Base-by-base conservation (phyloP, 2,329 filamentous ascomycete genomes). In the Neodidymelliopsis sp. region DNA sequence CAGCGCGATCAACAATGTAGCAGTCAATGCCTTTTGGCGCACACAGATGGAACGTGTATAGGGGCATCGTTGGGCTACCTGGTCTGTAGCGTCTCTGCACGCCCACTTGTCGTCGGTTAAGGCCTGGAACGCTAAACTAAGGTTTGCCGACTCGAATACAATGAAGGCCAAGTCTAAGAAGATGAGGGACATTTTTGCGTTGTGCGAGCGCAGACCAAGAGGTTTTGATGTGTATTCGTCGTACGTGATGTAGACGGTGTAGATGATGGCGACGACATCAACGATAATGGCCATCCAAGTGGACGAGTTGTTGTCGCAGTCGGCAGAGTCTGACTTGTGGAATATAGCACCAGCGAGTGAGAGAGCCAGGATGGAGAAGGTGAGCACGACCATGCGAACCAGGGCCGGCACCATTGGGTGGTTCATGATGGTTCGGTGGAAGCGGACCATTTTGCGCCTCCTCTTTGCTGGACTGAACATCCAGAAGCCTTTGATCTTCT, bases 151-250 rank as follows among this genome's bases (percentile, higher is more conserved):
- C 72, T 96, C 93, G 77, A 99, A 96, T 30, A 97, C 92, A 66
- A 99, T 96, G 71, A 99, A 99, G 65, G 97, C 87, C 3, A 99
- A 81, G 74, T 99, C 94, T 48, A 96, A 83, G 44, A 99, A 84
- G 52, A 97, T 89, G 38, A 99, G 84, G 11, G 89, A 85, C 57
- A 96, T 89, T 72, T 99, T 99, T 37, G 90, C 88, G 47, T 86
- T 86, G 8, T 91, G 86, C 6, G 86, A 87, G 31, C 95, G 88
- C 52, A 99, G 78, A 1, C 94, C 94, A 15, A 99, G 79, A 16
- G 95, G 94, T 70, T 95, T 95, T 22, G 91, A 90, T 4, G 90
- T 94, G 75, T 97, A 97, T 75, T 99, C 94, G 69, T 99, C 94
- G 76, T 87, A 96, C 18, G 92, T 95, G 76, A 97, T 94, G 75